Evolutionary conservation across 306 rosid species (phyloP).

Genomic region (Trifolium pratense): DNA sequence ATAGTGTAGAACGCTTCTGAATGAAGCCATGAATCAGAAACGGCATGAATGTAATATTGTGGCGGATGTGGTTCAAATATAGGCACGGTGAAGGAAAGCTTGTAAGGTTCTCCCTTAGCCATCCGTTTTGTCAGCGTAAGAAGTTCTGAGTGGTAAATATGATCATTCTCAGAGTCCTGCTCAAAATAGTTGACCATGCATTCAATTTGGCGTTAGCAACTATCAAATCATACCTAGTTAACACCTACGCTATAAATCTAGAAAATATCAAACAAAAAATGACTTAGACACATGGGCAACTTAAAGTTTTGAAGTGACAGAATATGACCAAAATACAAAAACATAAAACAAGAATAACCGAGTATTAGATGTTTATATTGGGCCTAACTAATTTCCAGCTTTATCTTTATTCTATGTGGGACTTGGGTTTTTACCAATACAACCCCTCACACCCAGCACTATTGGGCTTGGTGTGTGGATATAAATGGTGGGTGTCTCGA

Average conservation of each 20-base stretch:
- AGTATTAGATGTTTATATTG: too few relatives aligned
- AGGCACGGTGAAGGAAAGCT: slow-evolving; percentile 93
- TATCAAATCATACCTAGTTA: slow-evolving; percentile 15
- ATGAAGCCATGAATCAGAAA: slow-evolving; percentile 96
- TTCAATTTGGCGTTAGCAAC: slow-evolving; percentile 30
- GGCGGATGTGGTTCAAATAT: slow-evolving; percentile 99
- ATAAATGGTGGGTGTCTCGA: too few relatives aligned
- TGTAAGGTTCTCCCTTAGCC: slow-evolving; percentile 88
- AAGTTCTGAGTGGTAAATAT: slow-evolving; percentile 91
- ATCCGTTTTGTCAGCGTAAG: slow-evolving; percentile 80
- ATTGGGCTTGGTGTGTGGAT: too few relatives aligned
- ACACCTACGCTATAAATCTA: slow-evolving; percentile 15
- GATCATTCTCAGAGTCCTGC: slow-evolving; percentile 96
- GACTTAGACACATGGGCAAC: slow-evolving; percentile 15
- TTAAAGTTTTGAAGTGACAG: slow-evolving; percentile 16
- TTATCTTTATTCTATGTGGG: too few relatives aligned
- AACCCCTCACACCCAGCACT: too few relatives aligned
- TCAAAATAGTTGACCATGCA: slow-evolving; percentile 42
- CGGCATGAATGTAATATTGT: slow-evolving; percentile 87
- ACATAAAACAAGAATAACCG: not conserved
- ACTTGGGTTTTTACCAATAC: too few relatives aligned
- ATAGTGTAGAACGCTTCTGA: slow-evolving; percentile 91
- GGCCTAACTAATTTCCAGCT: too few relatives aligned
- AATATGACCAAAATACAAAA: not conserved
- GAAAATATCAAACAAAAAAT: slow-evolving; percentile 22